These are phyloP conservation scores for Talaromyces wortmannii DNA, from an alignment of 495 filamentous ascomycete genomes.

Conservation along the genomic window DNA sequence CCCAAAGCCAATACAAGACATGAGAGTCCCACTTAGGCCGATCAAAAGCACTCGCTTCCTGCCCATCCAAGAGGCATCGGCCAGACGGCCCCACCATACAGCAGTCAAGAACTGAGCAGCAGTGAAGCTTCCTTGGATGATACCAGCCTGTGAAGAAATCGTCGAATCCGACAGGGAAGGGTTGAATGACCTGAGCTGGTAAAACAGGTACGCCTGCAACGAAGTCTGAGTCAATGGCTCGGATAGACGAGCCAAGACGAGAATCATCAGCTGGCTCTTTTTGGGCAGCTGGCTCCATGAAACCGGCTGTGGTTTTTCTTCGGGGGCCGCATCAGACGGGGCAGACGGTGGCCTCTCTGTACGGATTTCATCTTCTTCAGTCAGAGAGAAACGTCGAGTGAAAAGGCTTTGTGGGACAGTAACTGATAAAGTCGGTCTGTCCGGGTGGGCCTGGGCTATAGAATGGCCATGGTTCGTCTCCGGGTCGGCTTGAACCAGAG, in stretches of 20 bases:
- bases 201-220: slow-evolving; percentile 69
- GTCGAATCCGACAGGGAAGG: slow-evolving; percentile 54
- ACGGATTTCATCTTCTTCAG: neutral
- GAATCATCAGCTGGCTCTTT: slow-evolving; percentile 67
- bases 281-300: slow-evolving; percentile 65
- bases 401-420: neutral
- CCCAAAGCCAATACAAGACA: slow-evolving; percentile 72
- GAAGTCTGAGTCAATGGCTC: slow-evolving; percentile 76
- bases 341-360: neutral
- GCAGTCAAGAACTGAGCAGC: slow-evolving; percentile 74
- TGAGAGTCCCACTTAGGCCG: slow-evolving; percentile 62
- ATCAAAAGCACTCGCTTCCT: slow-evolving; percentile 73
- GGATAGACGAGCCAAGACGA: slow-evolving; percentile 68
- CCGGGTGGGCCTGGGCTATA: neutral
- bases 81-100: slow-evolving; percentile 71
- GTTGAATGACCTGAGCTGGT: slow-evolving; percentile 63
- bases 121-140: slow-evolving; percentile 68
- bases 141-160: slow-evolving; percentile 71
- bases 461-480: neutral
- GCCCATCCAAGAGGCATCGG: slow-evolving; percentile 62
- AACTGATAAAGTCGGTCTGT: neutral
- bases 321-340: neutral
- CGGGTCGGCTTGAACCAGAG: too few relatives aligned
- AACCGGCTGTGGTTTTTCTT: slow-evolving; percentile 35
- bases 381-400: neutral